Base-by-base conservation (phyloP, 352 stramenopile species). In the Pythium volutum region DNA sequence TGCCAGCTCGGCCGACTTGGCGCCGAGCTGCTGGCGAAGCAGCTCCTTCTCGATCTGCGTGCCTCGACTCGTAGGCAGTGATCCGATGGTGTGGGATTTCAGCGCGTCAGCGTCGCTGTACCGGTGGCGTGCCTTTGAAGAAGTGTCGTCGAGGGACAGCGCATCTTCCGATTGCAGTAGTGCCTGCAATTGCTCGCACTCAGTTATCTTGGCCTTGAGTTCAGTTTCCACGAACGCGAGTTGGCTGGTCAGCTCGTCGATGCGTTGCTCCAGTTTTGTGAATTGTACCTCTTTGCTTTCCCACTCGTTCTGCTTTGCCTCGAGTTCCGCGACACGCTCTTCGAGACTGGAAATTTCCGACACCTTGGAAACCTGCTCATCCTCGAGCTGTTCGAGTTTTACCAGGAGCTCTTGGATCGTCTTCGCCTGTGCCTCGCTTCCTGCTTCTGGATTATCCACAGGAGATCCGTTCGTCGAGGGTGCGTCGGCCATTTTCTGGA, bases 341-440 rank as follows among this genome's bases (percentile, higher is more conserved):
- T 90, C 75, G 8, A 90, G 45, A 38, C 65, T 87, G 2, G 57
- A 54, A 20, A 84, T 69, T 64, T 90, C 81, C 15, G 66, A 68
- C 15, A 59, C 52, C 43, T 88, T 88, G 15, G 73, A 81, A 2
- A 74, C 68, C 15, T 79, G 78, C 6, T 90, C 78, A 33, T 90
- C 81, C 57, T 88, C 78, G 5, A 90, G 53, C 27, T 79, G 69
- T 38, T 86, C 81, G 23, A 88, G 73, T 60, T 81, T 86, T 0
- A 53, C 39, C 14, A 66, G 49, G 25, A 88, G 67, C n/a, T 73
- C 55, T 41, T 84, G 71, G 15, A 84, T 51, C 4, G 16, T 45
- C 22, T 34, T 45, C 5, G 38, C 27, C 4, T 55, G 18, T 2
- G 42, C n/a, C 0, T 49, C 57, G 31, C 31, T 36, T 11, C 41